Percentiles rank a stretch among this genome's conserved stretches.
Conservation (phyloP, 805 yeast genomes). For the Suhomyces sp. region DNA sequence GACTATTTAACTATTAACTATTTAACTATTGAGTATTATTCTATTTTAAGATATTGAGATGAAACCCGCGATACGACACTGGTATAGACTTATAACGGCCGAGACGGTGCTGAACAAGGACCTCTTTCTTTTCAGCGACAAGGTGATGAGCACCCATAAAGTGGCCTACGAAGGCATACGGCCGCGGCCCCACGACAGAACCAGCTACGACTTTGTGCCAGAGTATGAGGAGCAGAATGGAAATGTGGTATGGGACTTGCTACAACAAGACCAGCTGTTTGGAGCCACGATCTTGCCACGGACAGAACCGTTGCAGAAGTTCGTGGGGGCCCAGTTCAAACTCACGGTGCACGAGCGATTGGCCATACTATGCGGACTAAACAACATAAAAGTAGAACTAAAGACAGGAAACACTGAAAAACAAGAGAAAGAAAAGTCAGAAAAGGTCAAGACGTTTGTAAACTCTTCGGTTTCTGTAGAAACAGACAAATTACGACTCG, state of each 20-base stretch:
- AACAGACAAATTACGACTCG: conserved; percentile 21
- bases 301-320: conserved; percentile 19
- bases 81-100: background rate
- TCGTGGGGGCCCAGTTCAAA: conserved; percentile 24
- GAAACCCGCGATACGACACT: background rate
- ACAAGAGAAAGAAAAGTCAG: background rate
- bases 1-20: too few species aligned
- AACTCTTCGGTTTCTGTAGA: background rate
- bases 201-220: conserved; percentile 14
- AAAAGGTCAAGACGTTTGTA: background rate
- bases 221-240: conserved; percentile 9
- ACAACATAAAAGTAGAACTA: conserved; percentile 15
- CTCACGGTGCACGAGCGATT: conserved; percentile 25
- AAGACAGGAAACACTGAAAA: background rate
- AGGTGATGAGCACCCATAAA: conserved; percentile 11
- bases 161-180: conserved; percentile 11
- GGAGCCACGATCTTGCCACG: conserved; percentile 4
- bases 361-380: conserved; percentile 28
- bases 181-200: conserved; percentile 15
- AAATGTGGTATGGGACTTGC: conserved; percentile 8
- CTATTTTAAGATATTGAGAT: too few species aligned
- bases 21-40: too few species aligned
- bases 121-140: conserved; percentile 13
- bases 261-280: conserved; percentile 9
- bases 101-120: conserved; percentile 25